Percentiles rank a stretch among this genome's conserved stretches.
phyloP scores from a whole-genome alignment of 371 early-diverging fungal species.

The Zychaea mexicana region DNA sequence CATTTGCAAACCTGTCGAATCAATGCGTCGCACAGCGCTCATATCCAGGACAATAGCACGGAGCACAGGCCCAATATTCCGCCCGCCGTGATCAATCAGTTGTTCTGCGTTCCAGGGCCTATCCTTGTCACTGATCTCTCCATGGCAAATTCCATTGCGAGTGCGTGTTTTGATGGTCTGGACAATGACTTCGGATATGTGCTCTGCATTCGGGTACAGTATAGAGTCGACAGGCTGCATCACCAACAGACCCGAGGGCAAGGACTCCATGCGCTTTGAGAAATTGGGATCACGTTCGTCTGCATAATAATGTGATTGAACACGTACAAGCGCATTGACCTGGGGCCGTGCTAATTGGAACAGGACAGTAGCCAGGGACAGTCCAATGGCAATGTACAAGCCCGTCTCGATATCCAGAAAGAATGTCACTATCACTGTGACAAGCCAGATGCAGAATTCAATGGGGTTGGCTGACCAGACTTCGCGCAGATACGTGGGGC shows the following conservation, averaged over 20 bases:
- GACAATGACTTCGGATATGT: conserved; percentile 15
- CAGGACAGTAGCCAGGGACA: conserved; percentile 67
- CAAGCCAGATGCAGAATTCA: conserved; percentile 50
- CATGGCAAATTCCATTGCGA: not conserved
- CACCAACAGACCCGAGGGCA: conserved; percentile 21
- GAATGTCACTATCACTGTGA: conserved; percentile 65
- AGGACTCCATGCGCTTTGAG: not conserved
- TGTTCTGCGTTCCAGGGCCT: conserved; percentile 10
- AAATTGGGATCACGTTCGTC: conserved; percentile 18
- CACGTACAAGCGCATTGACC: conserved; percentile 40
- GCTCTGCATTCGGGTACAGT: conserved; percentile 24
- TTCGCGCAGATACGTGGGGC: conserved; percentile 30
- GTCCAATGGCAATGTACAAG: conserved; percentile 65
- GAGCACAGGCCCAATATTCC: conserved; percentile 45
- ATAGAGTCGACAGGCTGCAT: conserved; percentile 16
- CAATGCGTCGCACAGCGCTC: conserved; percentile 68
- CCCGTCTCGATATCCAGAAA: conserved; percentile 70
- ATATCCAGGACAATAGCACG: conserved; percentile 77
- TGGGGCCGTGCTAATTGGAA: conserved; percentile 74
- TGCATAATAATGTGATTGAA: conserved; percentile 10
- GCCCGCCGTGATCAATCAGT: not conserved
- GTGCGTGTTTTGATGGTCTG: conserved; percentile 11
- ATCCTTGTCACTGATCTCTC: not conserved
- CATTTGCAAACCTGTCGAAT: conserved; percentile 74
- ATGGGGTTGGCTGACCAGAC: conserved; percentile 46